phyloP scores from a whole-genome alignment of 1,139 yeast genomes.

The Lodderomyces beijingensis region DNA sequence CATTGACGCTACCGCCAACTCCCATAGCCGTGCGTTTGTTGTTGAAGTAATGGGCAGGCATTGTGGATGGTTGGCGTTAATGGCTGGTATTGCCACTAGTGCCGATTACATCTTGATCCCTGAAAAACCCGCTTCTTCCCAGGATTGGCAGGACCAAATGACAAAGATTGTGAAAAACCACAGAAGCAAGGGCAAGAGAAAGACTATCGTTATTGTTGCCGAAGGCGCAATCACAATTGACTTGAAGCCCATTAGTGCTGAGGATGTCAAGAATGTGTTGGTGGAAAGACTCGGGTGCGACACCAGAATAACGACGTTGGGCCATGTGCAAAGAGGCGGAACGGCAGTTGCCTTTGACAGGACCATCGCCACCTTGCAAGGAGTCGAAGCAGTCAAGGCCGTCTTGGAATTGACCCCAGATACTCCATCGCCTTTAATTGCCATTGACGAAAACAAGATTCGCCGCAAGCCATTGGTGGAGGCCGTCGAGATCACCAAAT shows the following conservation, averaged over 20 bases:
- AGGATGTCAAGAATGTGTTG: constrained; percentile 64
- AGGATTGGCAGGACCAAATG: constrained; percentile 65
- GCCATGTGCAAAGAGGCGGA: constrained; percentile 87
- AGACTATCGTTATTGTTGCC: constrained; percentile 76
- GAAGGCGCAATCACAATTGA: constrained; percentile 77
- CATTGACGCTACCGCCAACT: constrained; percentile 79
- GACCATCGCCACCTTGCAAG: constrained; percentile 71
- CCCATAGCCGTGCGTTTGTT: constrained; percentile 80
- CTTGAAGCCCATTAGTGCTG: constrained; percentile 59
- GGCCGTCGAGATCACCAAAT: constrained; percentile 65
- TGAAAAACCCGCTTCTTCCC: constrained; percentile 63
- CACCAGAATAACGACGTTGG: constrained; percentile 74
- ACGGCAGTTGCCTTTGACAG: constrained; percentile 80
- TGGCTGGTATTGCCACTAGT: constrained; percentile 80
- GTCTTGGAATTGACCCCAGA: constrained; percentile 65
- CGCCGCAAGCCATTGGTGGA: constrained; percentile 67
- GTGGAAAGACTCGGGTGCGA: constrained; percentile 66
- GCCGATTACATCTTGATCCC: constrained; percentile 81
- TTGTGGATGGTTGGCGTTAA: constrained; percentile 82
- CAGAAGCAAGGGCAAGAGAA: constrained; percentile 67
- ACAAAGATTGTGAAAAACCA: constrained; percentile 62
- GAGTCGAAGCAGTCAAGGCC: constrained; percentile 80
- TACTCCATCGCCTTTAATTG: constrained; percentile 75
- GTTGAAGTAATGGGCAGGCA: constrained; percentile 91
- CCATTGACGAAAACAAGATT: constrained; percentile 66